Evolutionary conservation across 306 rosid genomes (phyloP), one percentile per base, ranked within the genome.

Genomic region (Quercus berberidifolia): DNA sequence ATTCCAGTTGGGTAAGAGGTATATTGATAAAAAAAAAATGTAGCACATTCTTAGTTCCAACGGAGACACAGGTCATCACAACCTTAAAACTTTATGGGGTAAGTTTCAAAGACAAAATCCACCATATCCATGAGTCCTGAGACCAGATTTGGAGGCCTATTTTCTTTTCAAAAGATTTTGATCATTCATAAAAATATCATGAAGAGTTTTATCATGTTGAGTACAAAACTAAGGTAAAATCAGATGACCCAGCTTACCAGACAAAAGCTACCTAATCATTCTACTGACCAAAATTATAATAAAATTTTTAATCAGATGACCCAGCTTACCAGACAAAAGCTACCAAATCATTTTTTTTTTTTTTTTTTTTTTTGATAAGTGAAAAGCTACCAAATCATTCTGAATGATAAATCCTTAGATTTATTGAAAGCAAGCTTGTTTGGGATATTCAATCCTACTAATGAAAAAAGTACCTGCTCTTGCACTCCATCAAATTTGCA

Each of bases 401-500:
- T 8, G 0, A 5, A 19, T 67, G 26, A 14, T 41, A 38, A 59
- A 41, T 35, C 23, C 26, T 13, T 60, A 38, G 14, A 33, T 35
- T 35, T 11, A 28, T 67, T 33, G 12, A 77, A 43, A 23, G 64
- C 21, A 55, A 4, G 23, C 23, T 21, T 76, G 74, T 57, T 26
- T 58, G 33, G 46, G 73, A 35, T 33, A 79, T 14, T 23, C 60
- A 28, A 65, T 75, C 69, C 30, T 62, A 71, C 74, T 30, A 52
- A 80, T 77, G 60, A 74, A 78, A 76, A 49, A 77, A 56, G 77
- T 35, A 96, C 99, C 99, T 96, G 99, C 87, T 96, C 99, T 84
- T 93, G 99, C 83, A 96, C 99, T 77, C 99, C 99, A 87, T 96
- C 99, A 79, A 82, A 93, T 84, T 96, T 92, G 93, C 98, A 93